Conservation (phyloP, 2,329 filamentous ascomycete species). For the Cordyceps javanica region DNA sequence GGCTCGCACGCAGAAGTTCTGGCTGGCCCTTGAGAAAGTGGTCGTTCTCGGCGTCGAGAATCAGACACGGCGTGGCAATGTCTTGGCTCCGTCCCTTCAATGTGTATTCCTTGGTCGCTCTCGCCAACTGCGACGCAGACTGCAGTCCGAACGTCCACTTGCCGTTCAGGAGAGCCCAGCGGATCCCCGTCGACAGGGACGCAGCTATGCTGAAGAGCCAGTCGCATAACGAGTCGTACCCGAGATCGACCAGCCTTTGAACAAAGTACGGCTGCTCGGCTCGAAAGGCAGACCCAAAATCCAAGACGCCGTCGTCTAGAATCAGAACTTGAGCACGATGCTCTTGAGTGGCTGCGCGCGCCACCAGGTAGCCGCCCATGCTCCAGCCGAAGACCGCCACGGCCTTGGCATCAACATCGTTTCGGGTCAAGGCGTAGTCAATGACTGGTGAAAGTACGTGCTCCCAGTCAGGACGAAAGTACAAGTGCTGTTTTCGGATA, state of each 20-base stretch:
- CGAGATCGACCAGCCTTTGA: background rate
- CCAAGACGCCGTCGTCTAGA: constrained; percentile 5
- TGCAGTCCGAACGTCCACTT: background rate
- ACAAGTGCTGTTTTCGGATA: background rate
- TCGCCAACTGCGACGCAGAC: background rate
- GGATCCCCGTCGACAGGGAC: background rate
- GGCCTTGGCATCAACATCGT: background rate
- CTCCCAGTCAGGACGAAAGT: constrained; percentile 9
- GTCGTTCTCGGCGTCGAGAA: constrained; percentile 1
- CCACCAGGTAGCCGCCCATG: constrained; percentile 10
- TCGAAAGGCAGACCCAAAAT: constrained; percentile 1
- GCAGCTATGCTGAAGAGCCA: background rate
- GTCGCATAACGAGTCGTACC: background rate
- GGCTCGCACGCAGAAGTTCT: background rate
- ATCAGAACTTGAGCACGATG: background rate
- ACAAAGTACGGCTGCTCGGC: background rate
- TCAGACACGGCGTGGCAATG: background rate
- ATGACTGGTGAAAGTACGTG: background rate
- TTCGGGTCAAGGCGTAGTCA: background rate
- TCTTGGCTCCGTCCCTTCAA: background rate
- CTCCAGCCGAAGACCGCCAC: constrained; percentile 1
- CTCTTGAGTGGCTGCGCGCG: background rate
- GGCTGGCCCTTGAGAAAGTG: constrained; percentile 6
- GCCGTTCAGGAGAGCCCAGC: constrained; percentile 1
- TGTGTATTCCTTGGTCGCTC: background rate